phyloP scores from a whole-genome alignment of 177 flowering plant genomes.

The Vitis hybrid region DNA sequence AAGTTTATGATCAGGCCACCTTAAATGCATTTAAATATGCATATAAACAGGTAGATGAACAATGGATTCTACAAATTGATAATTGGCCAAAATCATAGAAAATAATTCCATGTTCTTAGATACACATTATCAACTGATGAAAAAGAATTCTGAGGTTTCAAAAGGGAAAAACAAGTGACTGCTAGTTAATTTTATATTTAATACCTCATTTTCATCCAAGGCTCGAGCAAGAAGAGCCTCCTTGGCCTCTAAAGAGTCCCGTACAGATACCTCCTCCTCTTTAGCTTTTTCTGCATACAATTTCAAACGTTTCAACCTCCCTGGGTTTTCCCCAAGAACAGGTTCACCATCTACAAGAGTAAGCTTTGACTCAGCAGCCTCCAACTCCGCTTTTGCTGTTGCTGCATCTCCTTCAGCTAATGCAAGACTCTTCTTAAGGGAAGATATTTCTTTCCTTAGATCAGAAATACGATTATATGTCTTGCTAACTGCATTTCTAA shows the following conservation, averaged over 20 bases:
- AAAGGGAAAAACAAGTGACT: neutral
- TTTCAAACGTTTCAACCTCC: constrained; percentile 74
- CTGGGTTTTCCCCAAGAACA: constrained; percentile 79
- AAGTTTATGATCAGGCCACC: too few species aligned
- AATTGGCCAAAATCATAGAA: too few species aligned
- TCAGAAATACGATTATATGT: constrained; percentile 87
- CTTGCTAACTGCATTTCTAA: constrained; percentile 82
- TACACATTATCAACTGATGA: neutral
- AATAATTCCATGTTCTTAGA: too few species aligned
- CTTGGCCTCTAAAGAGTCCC: constrained; percentile 87
- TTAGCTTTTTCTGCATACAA: constrained; percentile 56
- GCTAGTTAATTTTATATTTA: neutral
- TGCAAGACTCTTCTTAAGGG: constrained; percentile 51
- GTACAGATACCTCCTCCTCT: constrained; percentile 62
- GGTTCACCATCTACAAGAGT: constrained; percentile 92
- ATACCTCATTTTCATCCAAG: constrained; percentile 79
- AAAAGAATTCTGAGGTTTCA: neutral
- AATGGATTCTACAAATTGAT: too few species aligned
- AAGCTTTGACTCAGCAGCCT: constrained; percentile 77
- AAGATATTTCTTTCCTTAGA: constrained; percentile 77
- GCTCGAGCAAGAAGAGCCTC: constrained; percentile 92
- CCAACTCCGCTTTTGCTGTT: constrained; percentile 69
- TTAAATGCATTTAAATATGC: too few species aligned
- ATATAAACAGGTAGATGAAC: too few species aligned
- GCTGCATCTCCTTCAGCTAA: constrained; percentile 59